phyloP scores from a whole-genome alignment of 2,329 filamentous ascomycete species.

The Cucurbitaria berberidis region DNA sequence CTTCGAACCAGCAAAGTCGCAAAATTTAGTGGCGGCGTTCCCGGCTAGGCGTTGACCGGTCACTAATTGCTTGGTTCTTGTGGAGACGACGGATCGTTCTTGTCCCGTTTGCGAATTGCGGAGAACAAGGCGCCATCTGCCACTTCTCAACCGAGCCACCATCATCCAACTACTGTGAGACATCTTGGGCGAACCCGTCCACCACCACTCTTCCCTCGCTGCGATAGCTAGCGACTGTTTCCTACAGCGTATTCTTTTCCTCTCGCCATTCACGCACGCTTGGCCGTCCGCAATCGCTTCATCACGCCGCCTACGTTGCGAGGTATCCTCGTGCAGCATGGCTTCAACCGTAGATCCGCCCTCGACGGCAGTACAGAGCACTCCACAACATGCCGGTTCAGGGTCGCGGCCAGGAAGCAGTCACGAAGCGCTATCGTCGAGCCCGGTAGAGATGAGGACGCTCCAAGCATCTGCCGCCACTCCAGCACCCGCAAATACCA shows the following conservation, averaged over 20 bases:
- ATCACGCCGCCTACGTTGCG: slow-evolving; percentile 26
- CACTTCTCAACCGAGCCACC: slow-evolving; percentile 27
- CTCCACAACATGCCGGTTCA: slow-evolving; percentile 26
- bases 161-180: slow-evolving; percentile 12
- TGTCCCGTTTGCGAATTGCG: slow-evolving; percentile 33
- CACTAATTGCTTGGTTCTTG: slow-evolving; percentile 11
- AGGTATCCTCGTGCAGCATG: slow-evolving; percentile 37
- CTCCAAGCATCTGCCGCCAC: slow-evolving; percentile 29
- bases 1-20: neutral
- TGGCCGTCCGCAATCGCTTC: slow-evolving; percentile 20
- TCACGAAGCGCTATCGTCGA: slow-evolving; percentile 30
- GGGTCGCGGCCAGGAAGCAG: slow-evolving; percentile 31
- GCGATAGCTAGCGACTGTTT: neutral
- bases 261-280: slow-evolving; percentile 19
- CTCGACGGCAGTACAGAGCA: slow-evolving; percentile 31
- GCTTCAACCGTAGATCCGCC: slow-evolving; percentile 37
- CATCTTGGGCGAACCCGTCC: slow-evolving; percentile 2
- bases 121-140: slow-evolving; percentile 25
- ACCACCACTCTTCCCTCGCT: slow-evolving; percentile 1
- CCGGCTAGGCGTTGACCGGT: slow-evolving; percentile 6
- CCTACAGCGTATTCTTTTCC: neutral
- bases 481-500: slow-evolving; percentile 19
- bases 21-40: slow-evolving; percentile 5
- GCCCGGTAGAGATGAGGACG: slow-evolving; percentile 46
- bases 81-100: slow-evolving; percentile 31